A percentile compares a stretch with the other conserved stretches of the same genome.
Conservation (phyloP, 2,329 filamentous ascomycete species). For the Xylaria sp. region DNA sequence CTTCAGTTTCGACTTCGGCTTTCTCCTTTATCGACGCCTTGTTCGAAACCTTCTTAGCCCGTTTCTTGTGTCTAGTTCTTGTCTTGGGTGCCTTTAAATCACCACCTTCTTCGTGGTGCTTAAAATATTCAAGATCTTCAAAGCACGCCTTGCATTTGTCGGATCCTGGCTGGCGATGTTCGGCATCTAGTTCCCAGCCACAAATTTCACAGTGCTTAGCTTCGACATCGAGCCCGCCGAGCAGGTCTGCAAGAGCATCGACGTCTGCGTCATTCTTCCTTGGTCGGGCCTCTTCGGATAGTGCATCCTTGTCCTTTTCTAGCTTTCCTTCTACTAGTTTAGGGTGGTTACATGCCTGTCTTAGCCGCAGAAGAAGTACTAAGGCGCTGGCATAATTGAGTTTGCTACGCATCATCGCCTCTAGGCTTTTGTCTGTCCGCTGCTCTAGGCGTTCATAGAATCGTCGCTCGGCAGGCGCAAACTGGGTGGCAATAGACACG, state of each 20-base stretch:
- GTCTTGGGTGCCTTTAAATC: conserved; percentile 47
- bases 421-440: conserved; percentile 83
- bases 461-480: conserved; percentile 77
- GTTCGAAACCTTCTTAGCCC: conserved; percentile 37
- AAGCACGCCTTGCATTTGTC: conserved; percentile 75
- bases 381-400: conserved; percentile 93
- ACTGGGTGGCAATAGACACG: conserved; percentile 76
- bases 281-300: conserved; percentile 66
- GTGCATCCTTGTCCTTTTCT: conserved; percentile 83
- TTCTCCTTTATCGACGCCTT: conserved; percentile 39
- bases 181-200: conserved; percentile 67
- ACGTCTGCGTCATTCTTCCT: conserved; percentile 67
- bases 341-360: conserved; percentile 95
- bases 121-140: conserved; percentile 71
- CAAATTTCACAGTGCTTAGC: conserved; percentile 85
- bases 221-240: conserved; percentile 81
- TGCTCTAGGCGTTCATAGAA: conserved; percentile 87
- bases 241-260: conserved; percentile 83
- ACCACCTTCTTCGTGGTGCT: conserved; percentile 50
- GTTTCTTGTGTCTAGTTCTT: conserved; percentile 44
- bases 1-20: conserved; percentile 43
- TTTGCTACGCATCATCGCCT: conserved; percentile 84
- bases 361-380: conserved; percentile 84
- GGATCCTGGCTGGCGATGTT: conserved; percentile 48
- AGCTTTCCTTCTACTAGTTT: conserved; percentile 85